A percentile compares a stretch with the other conserved stretches of the same genome.
Conservation (phyloP, 2,329 filamentous ascomycete species). For the Arthroderma sp. region DNA sequence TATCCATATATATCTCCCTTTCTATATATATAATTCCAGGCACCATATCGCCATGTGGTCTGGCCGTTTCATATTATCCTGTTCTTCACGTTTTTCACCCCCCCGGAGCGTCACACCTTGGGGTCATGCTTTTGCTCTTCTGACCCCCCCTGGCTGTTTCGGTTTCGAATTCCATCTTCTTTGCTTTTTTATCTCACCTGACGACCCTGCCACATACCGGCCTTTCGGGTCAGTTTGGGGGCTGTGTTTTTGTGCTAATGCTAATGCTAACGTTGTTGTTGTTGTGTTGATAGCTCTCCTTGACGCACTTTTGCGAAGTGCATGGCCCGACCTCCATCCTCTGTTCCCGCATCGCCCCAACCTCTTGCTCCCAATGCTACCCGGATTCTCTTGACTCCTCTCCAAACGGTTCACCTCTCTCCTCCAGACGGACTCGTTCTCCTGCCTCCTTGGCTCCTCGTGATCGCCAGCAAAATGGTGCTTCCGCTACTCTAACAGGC, state of each 20-base stretch:
- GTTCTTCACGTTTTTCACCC: no score
- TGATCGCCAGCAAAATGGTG: slow-evolving; percentile 8
- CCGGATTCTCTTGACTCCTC: slow-evolving; percentile 26
- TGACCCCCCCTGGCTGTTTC: no score
- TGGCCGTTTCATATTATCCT: no score
- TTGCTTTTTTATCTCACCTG: background rate
- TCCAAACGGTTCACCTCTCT: slow-evolving; percentile 29
- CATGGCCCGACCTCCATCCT: slow-evolving; percentile 50
- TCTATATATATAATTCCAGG: slow-evolving; percentile 13
- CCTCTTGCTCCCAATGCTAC: slow-evolving; percentile 41
- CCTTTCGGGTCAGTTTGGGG: background rate
- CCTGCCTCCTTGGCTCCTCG: slow-evolving; percentile 1
- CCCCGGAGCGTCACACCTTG: no score
- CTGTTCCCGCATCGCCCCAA: slow-evolving; percentile 45
- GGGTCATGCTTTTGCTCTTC: no score
- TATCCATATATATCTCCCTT: slow-evolving; percentile 36
- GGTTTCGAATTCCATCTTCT: no score
- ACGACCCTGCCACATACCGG: background rate
- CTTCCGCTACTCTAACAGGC: background rate
- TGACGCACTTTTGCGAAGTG: slow-evolving; percentile 50
- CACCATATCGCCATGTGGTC: no score
- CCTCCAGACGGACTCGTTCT: slow-evolving; percentile 14
- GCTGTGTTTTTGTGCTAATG: slow-evolving; percentile 3
- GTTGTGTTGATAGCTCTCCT: slow-evolving; percentile 36
- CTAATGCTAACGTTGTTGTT: no score